phyloP scores from a whole-genome alignment of 176 grass and related monocot species.

The Lolium perenne region DNA sequence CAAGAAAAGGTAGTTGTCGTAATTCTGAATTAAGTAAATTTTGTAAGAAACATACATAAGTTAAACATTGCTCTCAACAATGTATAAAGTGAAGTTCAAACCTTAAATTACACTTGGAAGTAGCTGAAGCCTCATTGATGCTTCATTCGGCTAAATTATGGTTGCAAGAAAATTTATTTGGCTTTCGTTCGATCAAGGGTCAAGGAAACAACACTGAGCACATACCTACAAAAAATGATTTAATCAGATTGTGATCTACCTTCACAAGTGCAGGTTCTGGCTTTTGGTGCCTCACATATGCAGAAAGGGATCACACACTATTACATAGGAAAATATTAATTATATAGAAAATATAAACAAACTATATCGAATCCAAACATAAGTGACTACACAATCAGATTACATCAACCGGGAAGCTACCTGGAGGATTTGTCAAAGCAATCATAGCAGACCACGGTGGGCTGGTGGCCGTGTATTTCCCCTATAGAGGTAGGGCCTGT shows the following conservation, averaged over 20 bases:
- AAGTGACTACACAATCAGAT: background rate
- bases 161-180: too few species aligned
- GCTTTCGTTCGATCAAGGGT: conserved; percentile 53
- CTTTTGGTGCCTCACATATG: conserved; percentile 79
- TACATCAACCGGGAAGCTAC: conserved; percentile 34
- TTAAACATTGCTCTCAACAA: too few species aligned
- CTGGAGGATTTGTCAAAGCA: conserved; percentile 76
- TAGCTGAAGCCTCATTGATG: conserved; percentile 53
- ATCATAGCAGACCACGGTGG: conserved; percentile 75
- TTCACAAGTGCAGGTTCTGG: conserved; percentile 54
- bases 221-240: background rate
- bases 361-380: background rate
- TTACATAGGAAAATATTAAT: too few species aligned
- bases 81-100: too few species aligned
- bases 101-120: too few species aligned
- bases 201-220: conserved; percentile 32
- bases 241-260: conserved; percentile 39
- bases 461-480: conserved; percentile 75
- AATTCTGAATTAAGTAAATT: too few species aligned
- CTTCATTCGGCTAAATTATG: conserved; percentile 45
- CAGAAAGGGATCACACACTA: conserved; percentile 89
- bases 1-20: too few species aligned
- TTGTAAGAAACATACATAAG: too few species aligned
- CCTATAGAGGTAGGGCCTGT: conserved; percentile 77
- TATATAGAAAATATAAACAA: too few species aligned